Base-by-base conservation (phyloP, 108 stramenopile species). In the Nannochloropsis gaditana region DNA sequence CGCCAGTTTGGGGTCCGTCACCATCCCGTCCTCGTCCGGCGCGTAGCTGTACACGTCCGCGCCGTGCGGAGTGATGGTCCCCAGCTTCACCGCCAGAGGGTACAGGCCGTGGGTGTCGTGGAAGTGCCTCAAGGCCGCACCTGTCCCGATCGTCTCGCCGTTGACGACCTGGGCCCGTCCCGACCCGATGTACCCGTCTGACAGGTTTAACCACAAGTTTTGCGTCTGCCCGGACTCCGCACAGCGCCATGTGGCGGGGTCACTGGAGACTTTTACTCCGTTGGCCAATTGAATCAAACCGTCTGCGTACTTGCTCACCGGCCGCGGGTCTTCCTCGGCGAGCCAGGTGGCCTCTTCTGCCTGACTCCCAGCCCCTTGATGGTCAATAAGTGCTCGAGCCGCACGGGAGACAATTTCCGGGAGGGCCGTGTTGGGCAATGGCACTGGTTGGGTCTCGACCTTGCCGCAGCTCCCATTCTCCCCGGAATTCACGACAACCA, bases 1-100 rank as follows among this genome's bases (percentile, higher is more conserved):
- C 42, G 90, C 93, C 85, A 99, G 91, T 81, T 97, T 95, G 21
- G 99, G 96, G 88, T 98, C 95, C 83, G 86, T 87, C 19, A 99
- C 98, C 79, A 97, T 94, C n/a, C 95, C 92, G 89, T 99, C 95
- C 92, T 99, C 98, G 85, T 98, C 97, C 82, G 93, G 93, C 79
- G 97, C 96, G 87, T 99, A 99, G 44, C 94, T 94, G 90, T 95
- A 99, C 43, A 98, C 96, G 91, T 99, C 99, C 9, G 97, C 99
- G 82, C 93, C 44, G 85, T 98, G 95, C 44, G 93, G 90, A 9
- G 95, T 98, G 84, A 99, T 96, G 21, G 99, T 99, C 81, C 98
- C 98, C 21, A 99, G 91, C 91, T 99, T 99, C 81, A 99, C 99
- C 31, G 94, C 95, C 84, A 99, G 90, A 5, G 99, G 99, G 80